These are phyloP conservation scores for Herpetomonas samuelpessoai DNA, from an alignment of 208 protist genomes.

Conservation along the genomic window DNA sequence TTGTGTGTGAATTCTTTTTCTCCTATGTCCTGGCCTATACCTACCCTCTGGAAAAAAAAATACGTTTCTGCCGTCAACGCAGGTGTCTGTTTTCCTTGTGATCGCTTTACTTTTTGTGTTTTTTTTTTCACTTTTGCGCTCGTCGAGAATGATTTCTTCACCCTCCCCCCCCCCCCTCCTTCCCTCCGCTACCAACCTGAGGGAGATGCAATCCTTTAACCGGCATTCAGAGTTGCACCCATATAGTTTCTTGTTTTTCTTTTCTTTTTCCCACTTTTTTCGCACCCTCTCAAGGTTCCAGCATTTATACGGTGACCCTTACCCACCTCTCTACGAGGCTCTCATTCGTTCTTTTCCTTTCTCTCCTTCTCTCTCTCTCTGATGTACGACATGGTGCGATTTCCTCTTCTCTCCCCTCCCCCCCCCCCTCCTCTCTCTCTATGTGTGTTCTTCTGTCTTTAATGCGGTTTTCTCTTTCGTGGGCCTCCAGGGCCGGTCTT, in stretches of 20 bases:
- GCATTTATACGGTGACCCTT: too few relatives aligned
- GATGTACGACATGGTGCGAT: not conserved
- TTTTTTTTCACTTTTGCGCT: constrained; percentile 10
- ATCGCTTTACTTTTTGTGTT: constrained; percentile 2
- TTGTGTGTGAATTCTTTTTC: constrained; percentile 1
- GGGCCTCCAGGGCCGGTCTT: not conserved
- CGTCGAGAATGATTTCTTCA: not conserved
- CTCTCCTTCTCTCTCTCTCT: not conserved
- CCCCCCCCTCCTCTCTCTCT: not conserved
- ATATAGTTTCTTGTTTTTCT: too few relatives aligned
- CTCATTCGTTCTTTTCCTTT: not conserved
- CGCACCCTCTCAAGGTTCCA: too few relatives aligned
- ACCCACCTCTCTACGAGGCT: too few relatives aligned
- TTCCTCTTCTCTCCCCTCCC: not conserved
- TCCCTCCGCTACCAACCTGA: not conserved
- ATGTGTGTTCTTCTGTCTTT: not conserved
- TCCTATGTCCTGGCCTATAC: not conserved
- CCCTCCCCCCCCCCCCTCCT: constrained; percentile 7
- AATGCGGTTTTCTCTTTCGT: not conserved
- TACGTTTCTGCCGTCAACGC: not conserved
- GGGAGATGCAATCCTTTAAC: not conserved
- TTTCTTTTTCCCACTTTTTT: too few relatives aligned
- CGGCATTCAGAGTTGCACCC: not conserved
- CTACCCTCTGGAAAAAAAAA: not conserved
- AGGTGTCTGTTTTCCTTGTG: not conserved